phyloP scores from a whole-genome alignment of 768 basidiomycete species.

The Kwoniella heveanensis region DNA sequence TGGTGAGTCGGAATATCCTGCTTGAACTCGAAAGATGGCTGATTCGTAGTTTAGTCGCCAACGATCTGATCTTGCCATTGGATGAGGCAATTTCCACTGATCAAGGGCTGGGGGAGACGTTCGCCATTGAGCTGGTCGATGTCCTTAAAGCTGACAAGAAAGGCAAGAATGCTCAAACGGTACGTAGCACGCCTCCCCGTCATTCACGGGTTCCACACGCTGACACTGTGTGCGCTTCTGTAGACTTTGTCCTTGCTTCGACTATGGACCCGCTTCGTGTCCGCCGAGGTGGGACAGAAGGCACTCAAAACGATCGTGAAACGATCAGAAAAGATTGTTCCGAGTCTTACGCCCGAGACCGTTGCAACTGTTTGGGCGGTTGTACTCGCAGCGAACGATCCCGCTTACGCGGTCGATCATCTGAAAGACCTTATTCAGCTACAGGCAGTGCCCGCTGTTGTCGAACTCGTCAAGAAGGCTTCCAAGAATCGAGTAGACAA shows the following conservation, averaged over 20 bases:
- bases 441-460: not conserved
- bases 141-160: constrained; percentile 30
- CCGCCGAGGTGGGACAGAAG: constrained; percentile 6
- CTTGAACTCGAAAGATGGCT: not conserved
- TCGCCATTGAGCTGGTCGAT: constrained; percentile 7
- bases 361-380: constrained; percentile 14
- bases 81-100: not conserved
- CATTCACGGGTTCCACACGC: not conserved
- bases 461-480: not conserved
- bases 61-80: constrained; percentile 2
- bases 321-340: constrained; percentile 7
- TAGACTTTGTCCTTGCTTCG: constrained; percentile 31
- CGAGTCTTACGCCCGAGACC: not conserved
- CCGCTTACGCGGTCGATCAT: constrained; percentile 26
- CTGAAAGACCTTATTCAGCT: constrained; percentile 21
- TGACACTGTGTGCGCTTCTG: not conserved
- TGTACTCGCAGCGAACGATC: constrained; percentile 22
- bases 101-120: constrained; percentile 6
- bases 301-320: constrained; percentile 21
- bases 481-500: not conserved
- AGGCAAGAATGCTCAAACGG: constrained; percentile 19
- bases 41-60: constrained; percentile 7
- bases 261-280: constrained; percentile 42
- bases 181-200: constrained; percentile 10
- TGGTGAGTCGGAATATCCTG: constrained; percentile 6